Evolutionary conservation across 768 basidiomycete genomes (phyloP), one percentile per base, ranked within the genome.

Genomic region (Tricholoma terreum): DNA sequence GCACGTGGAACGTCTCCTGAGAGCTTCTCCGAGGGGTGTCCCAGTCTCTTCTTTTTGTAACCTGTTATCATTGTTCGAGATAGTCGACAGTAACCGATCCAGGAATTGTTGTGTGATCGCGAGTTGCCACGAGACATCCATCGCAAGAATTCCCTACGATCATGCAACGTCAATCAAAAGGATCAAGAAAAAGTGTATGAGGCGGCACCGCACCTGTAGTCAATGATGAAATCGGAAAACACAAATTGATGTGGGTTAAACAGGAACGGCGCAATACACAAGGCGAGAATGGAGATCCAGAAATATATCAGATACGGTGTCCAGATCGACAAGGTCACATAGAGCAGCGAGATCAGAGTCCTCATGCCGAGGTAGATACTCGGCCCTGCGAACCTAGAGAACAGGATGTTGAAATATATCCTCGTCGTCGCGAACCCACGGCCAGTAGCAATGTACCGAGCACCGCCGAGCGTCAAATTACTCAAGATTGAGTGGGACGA

Each of bases 201-300:
- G 2, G 19, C 56, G 10, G 17, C 50, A 45, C 48, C 73, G 66
- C 67, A 89, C 89, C 90, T 80, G 66, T 94, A 94, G 74, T 99
- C 97, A 68, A 98, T 91, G 71, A 98, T 84, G 73, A 95, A 99
- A 73, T 99, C 97, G 36, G 94, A 85, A 72, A 94, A 89, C 17
- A 92, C 91, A 77, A 99, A 99, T 73, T 98, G 97, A 72, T 99
- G 97, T n/a, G 97, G 97, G 70, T 98, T 99, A 84, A 98, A 99
- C 67, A 98, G 71, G 89, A 99, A 99, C 7, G 97, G 97, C 30
- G 96, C 89, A 61, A 98, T 75, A 67, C 94, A 98, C 8, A 99
- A 82, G 14, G 94, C 85, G 31, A 94, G 77, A 60, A 95, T 92
- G 42, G 96, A 94, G 54, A 98, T 72, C 96, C 96, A 98, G 82